phyloP scores from a whole-genome alignment of 1,284 basidiomycete species.

The Apiotrichum gracile region DNA sequence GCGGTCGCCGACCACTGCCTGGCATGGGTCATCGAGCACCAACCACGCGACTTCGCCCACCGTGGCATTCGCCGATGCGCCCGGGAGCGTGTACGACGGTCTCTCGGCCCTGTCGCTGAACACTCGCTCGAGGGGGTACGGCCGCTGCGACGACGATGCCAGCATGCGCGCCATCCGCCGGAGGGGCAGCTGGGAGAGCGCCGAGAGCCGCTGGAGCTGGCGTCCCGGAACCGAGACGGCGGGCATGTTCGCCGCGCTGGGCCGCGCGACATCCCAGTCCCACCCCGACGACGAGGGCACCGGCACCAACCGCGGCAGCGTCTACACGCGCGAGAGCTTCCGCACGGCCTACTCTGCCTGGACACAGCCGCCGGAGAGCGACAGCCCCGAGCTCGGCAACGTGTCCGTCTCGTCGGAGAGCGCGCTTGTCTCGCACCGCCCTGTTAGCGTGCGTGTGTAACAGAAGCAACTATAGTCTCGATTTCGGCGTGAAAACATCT shows the following conservation, averaged over 20 bases:
- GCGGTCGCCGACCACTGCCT: not conserved
- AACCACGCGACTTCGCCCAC: slow-evolving; percentile 5
- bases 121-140: slow-evolving; percentile 8
- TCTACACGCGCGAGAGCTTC: slow-evolving; percentile 13
- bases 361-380: slow-evolving; percentile 1
- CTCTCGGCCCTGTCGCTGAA: slow-evolving; percentile 9
- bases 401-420: not conserved
- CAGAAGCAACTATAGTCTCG: not conserved
- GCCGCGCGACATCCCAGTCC: slow-evolving; percentile 1
- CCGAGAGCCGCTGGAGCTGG: slow-evolving; percentile 39
- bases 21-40: not conserved
- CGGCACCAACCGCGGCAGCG: slow-evolving; percentile 3
- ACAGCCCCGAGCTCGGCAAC: not conserved
- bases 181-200: slow-evolving; percentile 33
- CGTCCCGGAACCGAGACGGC: slow-evolving; percentile 8
- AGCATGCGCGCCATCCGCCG: slow-evolving; percentile 27
- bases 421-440: slow-evolving; percentile 4
- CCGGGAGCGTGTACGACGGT: slow-evolving; percentile 9
- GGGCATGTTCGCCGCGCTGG: slow-evolving; percentile 1
- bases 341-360: slow-evolving; percentile 6
- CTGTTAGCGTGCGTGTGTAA: slow-evolving; percentile 11
- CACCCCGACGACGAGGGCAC: not conserved
- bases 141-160: slow-evolving; percentile 19
- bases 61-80: slow-evolving; percentile 11
- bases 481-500: not conserved